Conservation (phyloP, 1,284 basidiomycete genomes). For the Heliocybe sulcata region DNA sequence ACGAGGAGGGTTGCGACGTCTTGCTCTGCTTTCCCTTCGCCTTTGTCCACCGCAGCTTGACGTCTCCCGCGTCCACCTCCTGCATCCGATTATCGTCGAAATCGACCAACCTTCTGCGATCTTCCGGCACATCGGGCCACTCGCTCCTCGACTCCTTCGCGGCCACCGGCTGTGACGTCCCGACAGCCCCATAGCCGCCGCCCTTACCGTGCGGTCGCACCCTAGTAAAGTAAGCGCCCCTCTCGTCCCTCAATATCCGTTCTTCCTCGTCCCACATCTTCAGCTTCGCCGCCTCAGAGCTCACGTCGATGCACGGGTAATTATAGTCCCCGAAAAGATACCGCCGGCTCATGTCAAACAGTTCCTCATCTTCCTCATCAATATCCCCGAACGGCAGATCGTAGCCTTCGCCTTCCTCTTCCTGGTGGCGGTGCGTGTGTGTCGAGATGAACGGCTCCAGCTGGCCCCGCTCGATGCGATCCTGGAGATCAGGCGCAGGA, state of each 20-base stretch:
- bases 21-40: conserved; percentile 6
- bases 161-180: conserved; percentile 10
- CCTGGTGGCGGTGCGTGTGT: conserved; percentile 12
- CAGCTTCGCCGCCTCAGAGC: conserved; percentile 59
- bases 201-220: conserved; percentile 37
- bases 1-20: conserved; percentile 6
- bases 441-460: conserved; percentile 12
- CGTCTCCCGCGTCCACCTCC: conserved; percentile 23
- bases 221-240: conserved; percentile 63
- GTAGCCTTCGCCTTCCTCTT: conserved; percentile 49
- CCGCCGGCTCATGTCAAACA: conserved; percentile 64
- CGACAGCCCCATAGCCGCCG: conserved; percentile 56
- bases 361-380: conserved; percentile 57
- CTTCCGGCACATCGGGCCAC: neutral
- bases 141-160: neutral
- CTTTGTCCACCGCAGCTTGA: conserved; percentile 43
- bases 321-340: conserved; percentile 90
- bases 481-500: conserved; percentile 45
- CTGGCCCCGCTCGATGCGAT: conserved; percentile 19
- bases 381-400: conserved; percentile 58
- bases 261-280: conserved; percentile 71
- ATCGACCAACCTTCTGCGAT: conserved; percentile 24
- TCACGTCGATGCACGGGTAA: conserved; percentile 86
- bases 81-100: conserved; percentile 31
- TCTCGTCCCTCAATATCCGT: conserved; percentile 58